A percentile compares a stretch with the other conserved stretches of the same genome.
phyloP scores from a whole-genome alignment of 768 basidiomycete genomes.

The Termitomyces sp. region DNA sequence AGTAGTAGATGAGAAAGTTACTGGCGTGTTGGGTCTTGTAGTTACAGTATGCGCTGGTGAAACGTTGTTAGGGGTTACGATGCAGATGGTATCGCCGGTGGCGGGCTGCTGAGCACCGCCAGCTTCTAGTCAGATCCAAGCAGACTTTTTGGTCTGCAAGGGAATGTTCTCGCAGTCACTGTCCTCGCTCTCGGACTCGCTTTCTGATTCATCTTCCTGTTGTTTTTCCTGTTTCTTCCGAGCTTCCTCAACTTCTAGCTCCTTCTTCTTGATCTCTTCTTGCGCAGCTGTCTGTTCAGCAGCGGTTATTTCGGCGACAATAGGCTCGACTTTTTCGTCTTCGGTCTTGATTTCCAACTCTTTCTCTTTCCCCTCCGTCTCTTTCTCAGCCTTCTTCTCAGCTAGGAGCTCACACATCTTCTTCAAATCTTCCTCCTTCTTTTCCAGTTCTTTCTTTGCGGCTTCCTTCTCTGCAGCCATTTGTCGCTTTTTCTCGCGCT shows the following conservation, averaged over 20 bases:
- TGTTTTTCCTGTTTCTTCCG: constrained; percentile 17
- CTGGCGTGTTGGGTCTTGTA: constrained; percentile 5
- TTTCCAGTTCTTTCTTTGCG: constrained; percentile 57
- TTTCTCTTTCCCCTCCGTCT: constrained; percentile 34
- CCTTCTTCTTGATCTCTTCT: constrained; percentile 20
- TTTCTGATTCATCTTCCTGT: constrained; percentile 18
- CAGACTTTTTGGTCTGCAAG: constrained; percentile 17
- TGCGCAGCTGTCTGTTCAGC: constrained; percentile 25
- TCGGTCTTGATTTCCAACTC: constrained; percentile 19
- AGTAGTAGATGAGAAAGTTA: constrained; percentile 1
- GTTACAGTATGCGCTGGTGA: constrained; percentile 4
- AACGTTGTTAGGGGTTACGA: constrained; percentile 8
- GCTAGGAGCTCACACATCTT: constrained; percentile 44
- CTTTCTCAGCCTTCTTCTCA: constrained; percentile 42
- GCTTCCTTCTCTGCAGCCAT: constrained; percentile 54
- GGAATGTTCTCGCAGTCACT: constrained; percentile 37
- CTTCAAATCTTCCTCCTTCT: constrained; percentile 55
- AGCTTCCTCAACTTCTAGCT: constrained; percentile 19
- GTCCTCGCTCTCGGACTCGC: constrained; percentile 28
- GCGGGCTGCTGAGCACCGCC: constrained; percentile 1
- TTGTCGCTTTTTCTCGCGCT: constrained; percentile 46
- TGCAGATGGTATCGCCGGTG: constrained; percentile 11
- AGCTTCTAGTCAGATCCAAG: constrained; percentile 17
- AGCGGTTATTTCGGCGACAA: constrained; percentile 12
- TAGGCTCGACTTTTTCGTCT: constrained; percentile 18